Evolutionary conservation across 768 basidiomycete species (phyloP), one percentile per base, ranked within the genome.

Genomic region (Pleurotus citrinopileatus): DNA sequence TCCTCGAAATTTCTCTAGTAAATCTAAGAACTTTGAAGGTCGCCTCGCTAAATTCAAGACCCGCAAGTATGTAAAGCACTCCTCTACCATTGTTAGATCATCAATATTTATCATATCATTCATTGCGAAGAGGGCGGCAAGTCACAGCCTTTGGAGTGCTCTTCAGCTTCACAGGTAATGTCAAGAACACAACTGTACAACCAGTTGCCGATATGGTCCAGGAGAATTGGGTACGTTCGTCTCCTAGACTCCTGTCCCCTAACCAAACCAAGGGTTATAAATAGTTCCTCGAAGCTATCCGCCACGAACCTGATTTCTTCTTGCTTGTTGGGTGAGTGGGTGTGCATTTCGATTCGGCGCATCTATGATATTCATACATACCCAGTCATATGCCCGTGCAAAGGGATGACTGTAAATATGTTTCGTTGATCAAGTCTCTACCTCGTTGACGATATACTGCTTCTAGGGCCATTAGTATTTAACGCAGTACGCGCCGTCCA

Each of bases 131-230:
- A 59, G 91, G 90, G 19, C 78, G 85, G 37, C 78, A 70, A 40
- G 84, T 94, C 28, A 94, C 91, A 0, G 80, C 92, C 1, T 76
- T 94, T 9, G 93, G 92, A 4, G 86, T 93, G 22, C 66, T 94
- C 9, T 94, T 71, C 56, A 78, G 91, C 64, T 95, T 92, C 65
- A 82, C 79, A 0, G 82, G 83, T 46, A 89, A 91, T 59, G 83
- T 76, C 37, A 60, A 68, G 38, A 87, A 87, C 55, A 90, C 89
- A 3, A 86, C 85, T 1, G 87, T 94, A n/a, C 91, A 91, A 60
- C 72, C 70, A 32, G 87, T 90, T 2, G 77, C 69, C 10, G 74
- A 83, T 34, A 87, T 95, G 86, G 84, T 92, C 40, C 84, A 87
- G 56, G 91, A 94, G 63, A 29, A 68, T 3, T 96, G 93, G 89